Base-by-base conservation (phyloP, 257 asterid genomes). In the Ajuga chamaepitys region DNA sequence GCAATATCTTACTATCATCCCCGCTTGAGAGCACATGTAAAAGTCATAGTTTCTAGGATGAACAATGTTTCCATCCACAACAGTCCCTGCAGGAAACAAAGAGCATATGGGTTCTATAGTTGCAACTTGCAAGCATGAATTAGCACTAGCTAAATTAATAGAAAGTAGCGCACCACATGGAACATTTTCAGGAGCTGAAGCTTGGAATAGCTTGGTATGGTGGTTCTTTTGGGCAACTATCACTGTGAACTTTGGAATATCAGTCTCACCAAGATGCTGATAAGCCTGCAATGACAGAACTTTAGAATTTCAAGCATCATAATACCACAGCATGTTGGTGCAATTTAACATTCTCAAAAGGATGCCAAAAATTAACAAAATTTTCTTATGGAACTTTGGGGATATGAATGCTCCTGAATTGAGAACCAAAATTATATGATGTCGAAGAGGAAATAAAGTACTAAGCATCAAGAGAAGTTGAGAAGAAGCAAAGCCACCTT, bases 191-290 rank as follows among this genome's bases (percentile, higher is more conserved):
- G 83, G 60, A 28, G 82, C 72, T 25, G 83, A 78, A 77, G 84
- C 76, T 84, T 89, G 97, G 78, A 92, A 92, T 14, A 89, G 80
- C 77, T 71, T 85, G 10, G 94, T 87, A 52, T 89, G 96, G 73
- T 92, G 96, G 77, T 84, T 84, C 75, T 92, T 92, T 75, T 92
- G 97, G 50, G 88, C 98, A 76, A 92, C 89, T 32, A 92, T 80
- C 68, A 92, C 74, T 4, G 96, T 89, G 84, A 92, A 87, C 73
- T 89, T 92, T 9, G 97, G 98, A 62, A 84, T 57, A 35, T 80
- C 73, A 21, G 83, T 70, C 78, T 84, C 97, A 26, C 95, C 97
- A 70, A 89, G 96, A 82, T 85, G 82, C 76, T 82, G 77, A 71
- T 79, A 87, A 66, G 98, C 96, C 98, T 92, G 84, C 56, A 57